Percentiles rank a stretch among this genome's conserved stretches.
Conservation (phyloP, 345 rosid genomes). For the Brassica juncea region DNA sequence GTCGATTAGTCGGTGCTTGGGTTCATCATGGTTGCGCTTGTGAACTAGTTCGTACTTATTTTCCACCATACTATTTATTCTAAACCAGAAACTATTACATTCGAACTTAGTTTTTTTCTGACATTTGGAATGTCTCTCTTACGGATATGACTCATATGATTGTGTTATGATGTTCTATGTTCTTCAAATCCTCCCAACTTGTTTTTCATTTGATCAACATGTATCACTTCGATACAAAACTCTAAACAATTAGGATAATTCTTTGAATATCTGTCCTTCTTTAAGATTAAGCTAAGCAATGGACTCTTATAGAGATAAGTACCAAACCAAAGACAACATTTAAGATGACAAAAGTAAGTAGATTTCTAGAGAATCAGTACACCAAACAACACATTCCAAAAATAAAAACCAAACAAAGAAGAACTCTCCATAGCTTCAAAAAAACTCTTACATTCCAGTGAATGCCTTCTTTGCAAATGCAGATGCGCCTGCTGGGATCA, state of each 20-base stretch:
- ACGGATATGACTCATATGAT: neutral
- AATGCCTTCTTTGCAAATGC: constrained; percentile 73
- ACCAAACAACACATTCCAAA: constrained; percentile 15
- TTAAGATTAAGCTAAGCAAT: neutral
- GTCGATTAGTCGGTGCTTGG: neutral
- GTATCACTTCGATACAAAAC: neutral
- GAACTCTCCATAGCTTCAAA: neutral
- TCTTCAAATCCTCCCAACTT: neutral
- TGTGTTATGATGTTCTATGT: neutral
- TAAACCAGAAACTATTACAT: neutral
- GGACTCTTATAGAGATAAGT: neutral
- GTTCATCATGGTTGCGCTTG: neutral
- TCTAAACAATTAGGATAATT: neutral
- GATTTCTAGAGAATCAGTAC: constrained; percentile 9
- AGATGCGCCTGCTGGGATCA: constrained; percentile 79
- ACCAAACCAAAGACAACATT: neutral
- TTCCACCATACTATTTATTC: too few species aligned
- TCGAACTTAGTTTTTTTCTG: neutral
- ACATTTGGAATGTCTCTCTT: neutral
- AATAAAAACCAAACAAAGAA: constrained; percentile 11
- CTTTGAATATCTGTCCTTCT: neutral
- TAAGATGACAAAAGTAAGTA: neutral
- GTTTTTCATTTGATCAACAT: neutral
- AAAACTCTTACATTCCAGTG: constrained; percentile 49
- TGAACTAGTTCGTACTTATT: too few species aligned